Evolutionary conservation across 495 filamentous ascomycete genomes (phyloP).

Genomic region (Penicillium atrosanguineum): DNA sequence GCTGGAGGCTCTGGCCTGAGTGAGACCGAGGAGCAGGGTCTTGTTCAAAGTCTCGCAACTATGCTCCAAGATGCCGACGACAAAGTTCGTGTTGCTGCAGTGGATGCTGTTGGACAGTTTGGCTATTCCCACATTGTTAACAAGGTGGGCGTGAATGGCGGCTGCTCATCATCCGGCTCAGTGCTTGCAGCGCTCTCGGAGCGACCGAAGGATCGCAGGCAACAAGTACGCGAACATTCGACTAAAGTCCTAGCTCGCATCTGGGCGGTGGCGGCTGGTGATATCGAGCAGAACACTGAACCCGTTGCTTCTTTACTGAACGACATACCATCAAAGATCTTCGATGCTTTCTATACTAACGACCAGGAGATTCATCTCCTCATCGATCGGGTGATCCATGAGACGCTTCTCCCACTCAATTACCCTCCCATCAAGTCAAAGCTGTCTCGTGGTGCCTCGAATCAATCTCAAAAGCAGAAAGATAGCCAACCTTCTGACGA

Average conservation of each 20-base stretch:
- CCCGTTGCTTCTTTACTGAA: slow-evolving; percentile 66
- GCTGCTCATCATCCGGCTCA: slow-evolving; percentile 64
- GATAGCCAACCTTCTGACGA: slow-evolving; percentile 47
- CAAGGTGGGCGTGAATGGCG: slow-evolving; percentile 74
- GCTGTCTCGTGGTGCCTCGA: slow-evolving; percentile 55
- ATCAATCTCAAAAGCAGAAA: slow-evolving; percentile 58
- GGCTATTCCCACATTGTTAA: slow-evolving; percentile 72
- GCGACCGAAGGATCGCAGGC: slow-evolving; percentile 82
- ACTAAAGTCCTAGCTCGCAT: slow-evolving; percentile 80
- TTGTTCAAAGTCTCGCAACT: slow-evolving; percentile 70
- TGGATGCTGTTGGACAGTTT: slow-evolving; percentile 75
- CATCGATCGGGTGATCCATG: slow-evolving; percentile 82
- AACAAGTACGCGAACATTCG: slow-evolving; percentile 75
- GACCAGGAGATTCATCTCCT: slow-evolving; percentile 80
- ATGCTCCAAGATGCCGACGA: slow-evolving; percentile 89
- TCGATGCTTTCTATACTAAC: slow-evolving; percentile 88
- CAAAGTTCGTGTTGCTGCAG: slow-evolving; percentile 81
- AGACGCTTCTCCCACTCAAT: slow-evolving; percentile 76
- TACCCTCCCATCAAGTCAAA: slow-evolving; percentile 81
- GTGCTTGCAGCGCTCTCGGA: slow-evolving; percentile 79
- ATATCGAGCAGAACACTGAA: slow-evolving; percentile 82
- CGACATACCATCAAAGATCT: slow-evolving; percentile 78
- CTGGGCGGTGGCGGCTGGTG: slow-evolving; percentile 87
- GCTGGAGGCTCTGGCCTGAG: slow-evolving; percentile 83
- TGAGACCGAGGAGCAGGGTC: slow-evolving; percentile 66